A percentile compares a stretch with the other conserved stretches of the same genome.
These are phyloP conservation scores for Taxillus chinensis DNA, from an alignment of 164 flowering plant species.

Conservation along the genomic window DNA sequence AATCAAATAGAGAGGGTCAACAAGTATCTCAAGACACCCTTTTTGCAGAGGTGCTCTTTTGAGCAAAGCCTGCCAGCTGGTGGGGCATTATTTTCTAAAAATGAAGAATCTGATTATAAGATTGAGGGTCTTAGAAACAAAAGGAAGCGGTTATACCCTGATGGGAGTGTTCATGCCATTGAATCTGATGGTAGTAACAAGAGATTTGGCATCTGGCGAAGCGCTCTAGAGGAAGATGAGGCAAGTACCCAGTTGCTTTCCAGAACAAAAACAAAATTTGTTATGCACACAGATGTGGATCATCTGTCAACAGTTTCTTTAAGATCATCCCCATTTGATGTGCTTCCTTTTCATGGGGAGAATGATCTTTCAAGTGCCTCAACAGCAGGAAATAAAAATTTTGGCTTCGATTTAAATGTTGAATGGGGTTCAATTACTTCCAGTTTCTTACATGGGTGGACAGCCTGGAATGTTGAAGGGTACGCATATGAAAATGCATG, in stretches of 20 bases:
- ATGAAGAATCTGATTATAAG: slow-evolving; percentile 16
- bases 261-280: slow-evolving; percentile 5
- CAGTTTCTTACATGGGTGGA: slow-evolving; percentile 11
- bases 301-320: slow-evolving; percentile 12
- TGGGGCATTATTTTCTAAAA: slow-evolving; percentile 11
- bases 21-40: slow-evolving; percentile 18
- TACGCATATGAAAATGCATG: slow-evolving; percentile 8
- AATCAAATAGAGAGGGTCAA: slow-evolving; percentile 9
- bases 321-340: slow-evolving; percentile 10
- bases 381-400: slow-evolving; percentile 4
- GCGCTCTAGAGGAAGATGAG: slow-evolving; percentile 13
- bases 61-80: slow-evolving; percentile 16
- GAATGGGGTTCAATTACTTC: slow-evolving; percentile 15
- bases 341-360: slow-evolving; percentile 15
- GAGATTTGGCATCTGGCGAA: slow-evolving; percentile 13
- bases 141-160: slow-evolving; percentile 11
- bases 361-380: slow-evolving; percentile 12
- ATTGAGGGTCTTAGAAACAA: slow-evolving; percentile 18
- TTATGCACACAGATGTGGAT: slow-evolving; percentile 14
- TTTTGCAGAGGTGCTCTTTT: slow-evolving; percentile 29
- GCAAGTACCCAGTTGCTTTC: slow-evolving; percentile 14
- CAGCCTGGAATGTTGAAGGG: slow-evolving; percentile 14
- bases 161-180: slow-evolving; percentile 9
- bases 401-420: slow-evolving; percentile 13
- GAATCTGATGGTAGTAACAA: slow-evolving; percentile 14